Percentiles rank a stretch among this genome's conserved stretches.
Evolutionary conservation across 176 grass and related monocot genomes (phyloP).

Genomic region (Triticum timopheevii): DNA sequence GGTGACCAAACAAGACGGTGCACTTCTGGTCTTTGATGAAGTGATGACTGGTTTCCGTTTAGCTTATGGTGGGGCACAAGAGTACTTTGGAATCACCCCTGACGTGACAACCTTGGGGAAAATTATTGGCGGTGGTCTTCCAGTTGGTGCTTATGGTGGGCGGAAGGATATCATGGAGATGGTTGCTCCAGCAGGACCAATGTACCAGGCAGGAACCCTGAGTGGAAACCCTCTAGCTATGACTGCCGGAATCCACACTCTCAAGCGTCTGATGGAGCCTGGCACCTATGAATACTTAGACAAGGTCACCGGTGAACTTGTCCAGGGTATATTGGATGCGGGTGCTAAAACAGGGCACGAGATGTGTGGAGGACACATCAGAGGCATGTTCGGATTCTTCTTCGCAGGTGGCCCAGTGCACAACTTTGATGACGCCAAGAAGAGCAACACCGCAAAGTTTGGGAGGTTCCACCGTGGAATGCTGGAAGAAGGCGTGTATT

Average conservation of each 20-base stretch:
- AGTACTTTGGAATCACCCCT: conserved; percentile 92
- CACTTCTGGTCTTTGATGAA: conserved; percentile 96
- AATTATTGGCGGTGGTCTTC: conserved; percentile 90
- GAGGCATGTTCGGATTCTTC: conserved; percentile 94
- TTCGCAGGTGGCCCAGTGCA: conserved; percentile 73
- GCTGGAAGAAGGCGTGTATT: conserved; percentile 96
- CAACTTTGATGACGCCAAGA: conserved; percentile 90
- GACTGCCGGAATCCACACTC: conserved; percentile 95
- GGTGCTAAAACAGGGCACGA: conserved; percentile 74
- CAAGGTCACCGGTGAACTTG: conserved; percentile 79
- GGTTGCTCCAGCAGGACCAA: conserved; percentile 86
- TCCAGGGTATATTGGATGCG: conserved; percentile 66
- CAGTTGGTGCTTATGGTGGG: conserved; percentile 94
- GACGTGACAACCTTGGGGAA: conserved; percentile 94
- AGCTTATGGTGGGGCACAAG: conserved; percentile 92
- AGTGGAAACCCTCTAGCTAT: conserved; percentile 98
- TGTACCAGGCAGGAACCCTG: conserved; percentile 99
- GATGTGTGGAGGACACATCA: conserved; percentile 93
- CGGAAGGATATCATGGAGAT: conserved; percentile 98
- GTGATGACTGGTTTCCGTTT: conserved; percentile 98
- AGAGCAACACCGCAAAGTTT: conserved; percentile 82
- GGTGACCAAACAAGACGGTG: conserved; percentile 73
- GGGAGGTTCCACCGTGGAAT: conserved; percentile 86
- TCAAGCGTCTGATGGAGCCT: conserved; percentile 71
- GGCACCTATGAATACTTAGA: conserved; percentile 83